phyloP scores from a whole-genome alignment of 1,284 basidiomycete species.

The Vanrija humicola region DNA sequence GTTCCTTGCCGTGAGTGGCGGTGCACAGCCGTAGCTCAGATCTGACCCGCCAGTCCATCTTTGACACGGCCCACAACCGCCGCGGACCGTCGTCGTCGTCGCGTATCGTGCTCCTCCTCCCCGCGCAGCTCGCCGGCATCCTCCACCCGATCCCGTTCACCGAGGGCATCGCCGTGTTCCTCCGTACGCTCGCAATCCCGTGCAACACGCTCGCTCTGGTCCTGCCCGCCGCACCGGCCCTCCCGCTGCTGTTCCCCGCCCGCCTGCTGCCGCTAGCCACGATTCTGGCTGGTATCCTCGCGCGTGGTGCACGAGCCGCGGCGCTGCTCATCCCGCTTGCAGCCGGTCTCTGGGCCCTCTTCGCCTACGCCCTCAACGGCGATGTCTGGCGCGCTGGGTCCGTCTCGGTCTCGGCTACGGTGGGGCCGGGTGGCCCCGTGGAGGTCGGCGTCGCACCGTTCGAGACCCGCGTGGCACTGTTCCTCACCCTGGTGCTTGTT shows the following conservation, averaged over 20 bases:
- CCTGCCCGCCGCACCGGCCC: constrained; percentile 10
- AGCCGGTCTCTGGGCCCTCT: constrained; percentile 11
- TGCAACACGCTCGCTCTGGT: constrained; percentile 14
- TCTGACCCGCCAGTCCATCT: constrained; percentile 9
- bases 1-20: constrained; percentile 10
- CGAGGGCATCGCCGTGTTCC: constrained; percentile 3
- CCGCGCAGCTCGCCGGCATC: constrained; percentile 11
- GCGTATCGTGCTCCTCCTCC: constrained; percentile 17
- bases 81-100: constrained; percentile 10
- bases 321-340: constrained; percentile 17
- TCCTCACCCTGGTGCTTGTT: constrained; percentile 15
- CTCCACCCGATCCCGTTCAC: constrained; percentile 4
- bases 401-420: not conserved
- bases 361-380: constrained; percentile 18
- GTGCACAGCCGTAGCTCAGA: not conserved
- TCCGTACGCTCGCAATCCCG: constrained; percentile 12
- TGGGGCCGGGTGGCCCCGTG: constrained; percentile 3
- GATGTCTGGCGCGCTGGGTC: constrained; percentile 12
- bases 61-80: constrained; percentile 11
- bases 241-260: constrained; percentile 13
- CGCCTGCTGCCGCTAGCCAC: constrained; percentile 16
- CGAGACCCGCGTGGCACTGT: constrained; percentile 17
- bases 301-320: constrained; percentile 17
- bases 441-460: constrained; percentile 20
- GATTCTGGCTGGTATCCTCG: constrained; percentile 16